phyloP scores from a whole-genome alignment of 2,329 filamentous ascomycete genomes.

The Dendrostoma leiphaemia region DNA sequence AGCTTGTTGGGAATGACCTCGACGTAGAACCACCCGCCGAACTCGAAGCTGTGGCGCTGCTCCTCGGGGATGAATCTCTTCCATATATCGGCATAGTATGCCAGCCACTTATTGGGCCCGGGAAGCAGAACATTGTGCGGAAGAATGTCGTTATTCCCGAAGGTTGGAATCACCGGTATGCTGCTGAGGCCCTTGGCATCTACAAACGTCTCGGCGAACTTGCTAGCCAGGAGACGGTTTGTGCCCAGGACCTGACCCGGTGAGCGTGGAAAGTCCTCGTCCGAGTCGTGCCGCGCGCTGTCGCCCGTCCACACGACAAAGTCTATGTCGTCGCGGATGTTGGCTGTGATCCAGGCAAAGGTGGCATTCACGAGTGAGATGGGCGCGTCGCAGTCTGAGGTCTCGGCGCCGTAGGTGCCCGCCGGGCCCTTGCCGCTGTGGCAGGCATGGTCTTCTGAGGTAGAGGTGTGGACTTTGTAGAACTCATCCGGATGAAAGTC shows the following conservation, averaged over 20 bases:
- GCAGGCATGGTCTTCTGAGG: constrained; percentile 67
- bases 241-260: constrained; percentile 72
- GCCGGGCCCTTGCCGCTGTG: constrained; percentile 76
- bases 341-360: constrained; percentile 79
- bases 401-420: constrained; percentile 81
- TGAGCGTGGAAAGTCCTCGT: constrained; percentile 75
- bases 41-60: constrained; percentile 85
- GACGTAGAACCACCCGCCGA: constrained; percentile 91
- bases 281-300: constrained; percentile 84
- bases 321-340: constrained; percentile 76
- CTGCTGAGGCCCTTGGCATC: constrained; percentile 57
- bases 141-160: constrained; percentile 97
- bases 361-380: constrained; percentile 80
- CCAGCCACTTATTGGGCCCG: constrained; percentile 86
- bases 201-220: constrained; percentile 73
- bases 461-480: constrained; percentile 77
- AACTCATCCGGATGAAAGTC: constrained; percentile 90
- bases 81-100: constrained; percentile 78
- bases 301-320: constrained; percentile 95
- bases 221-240: constrained; percentile 73
- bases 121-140: constrained; percentile 90
- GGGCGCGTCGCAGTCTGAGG: constrained; percentile 85
- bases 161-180: constrained; percentile 82
- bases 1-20: constrained; percentile 86
- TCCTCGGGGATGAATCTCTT: constrained; percentile 83